phyloP scores from a whole-genome alignment of 2,329 filamentous ascomycete species.

The Calonectria multiphialidica region DNA sequence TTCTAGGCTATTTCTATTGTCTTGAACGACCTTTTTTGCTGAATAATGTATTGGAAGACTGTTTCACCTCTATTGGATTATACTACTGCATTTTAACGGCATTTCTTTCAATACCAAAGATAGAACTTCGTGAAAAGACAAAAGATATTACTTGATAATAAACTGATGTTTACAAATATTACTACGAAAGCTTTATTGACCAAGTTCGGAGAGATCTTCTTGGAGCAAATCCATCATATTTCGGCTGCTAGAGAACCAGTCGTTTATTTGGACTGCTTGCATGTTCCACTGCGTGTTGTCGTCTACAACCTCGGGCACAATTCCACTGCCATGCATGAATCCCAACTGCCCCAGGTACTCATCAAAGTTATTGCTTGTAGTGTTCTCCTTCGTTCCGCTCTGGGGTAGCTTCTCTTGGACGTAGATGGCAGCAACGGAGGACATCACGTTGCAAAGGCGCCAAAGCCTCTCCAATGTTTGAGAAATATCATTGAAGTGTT shows the following conservation, averaged over 20 bases:
- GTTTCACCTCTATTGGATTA: too few species aligned
- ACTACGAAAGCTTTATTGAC: too few species aligned
- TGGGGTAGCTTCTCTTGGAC: constrained; percentile 68
- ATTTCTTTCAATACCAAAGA: too few species aligned
- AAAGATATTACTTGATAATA: background rate
- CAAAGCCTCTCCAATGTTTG: constrained; percentile 71
- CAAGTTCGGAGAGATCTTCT: constrained; percentile 65
- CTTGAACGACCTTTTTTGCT: too few species aligned
- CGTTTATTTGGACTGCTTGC: constrained; percentile 63
- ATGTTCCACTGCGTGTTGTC: constrained; percentile 39
- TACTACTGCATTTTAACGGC: too few species aligned
- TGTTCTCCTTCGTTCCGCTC: constrained; percentile 58
- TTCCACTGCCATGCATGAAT: constrained; percentile 56
- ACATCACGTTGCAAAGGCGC: constrained; percentile 71
- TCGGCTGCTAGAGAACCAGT: constrained; percentile 75
- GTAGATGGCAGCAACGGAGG: constrained; percentile 71
- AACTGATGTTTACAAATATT: background rate
- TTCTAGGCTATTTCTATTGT: too few species aligned
- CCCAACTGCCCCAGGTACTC: constrained; percentile 75
- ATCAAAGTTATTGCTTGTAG: constrained; percentile 71
- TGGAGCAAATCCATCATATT: constrained; percentile 75
- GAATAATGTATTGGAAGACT: too few species aligned
- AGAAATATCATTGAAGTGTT: constrained; percentile 63
- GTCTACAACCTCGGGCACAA: constrained; percentile 25
- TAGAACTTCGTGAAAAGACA: too few species aligned